Conservation (phyloP, 495 filamentous ascomycete genomes). For the Aspergillus carlsbadensis region DNA sequence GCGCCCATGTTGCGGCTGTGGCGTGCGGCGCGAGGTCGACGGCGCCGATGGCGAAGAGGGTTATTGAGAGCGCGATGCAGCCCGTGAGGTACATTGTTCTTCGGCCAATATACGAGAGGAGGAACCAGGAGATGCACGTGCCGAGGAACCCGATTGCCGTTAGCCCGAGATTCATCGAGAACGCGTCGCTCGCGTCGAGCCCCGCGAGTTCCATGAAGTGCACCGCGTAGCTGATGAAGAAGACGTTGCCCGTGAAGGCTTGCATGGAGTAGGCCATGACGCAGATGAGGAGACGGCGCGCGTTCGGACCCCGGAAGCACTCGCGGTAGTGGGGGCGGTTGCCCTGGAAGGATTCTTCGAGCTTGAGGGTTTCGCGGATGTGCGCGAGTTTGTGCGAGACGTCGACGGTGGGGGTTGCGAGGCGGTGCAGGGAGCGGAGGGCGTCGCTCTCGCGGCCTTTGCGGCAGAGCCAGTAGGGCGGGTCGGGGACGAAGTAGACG, state of each 20-base stretch:
- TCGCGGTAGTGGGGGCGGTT: conserved; percentile 37
- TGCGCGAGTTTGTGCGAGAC: conserved; percentile 27
- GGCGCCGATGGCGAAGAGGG: conserved; percentile 59
- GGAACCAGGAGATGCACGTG: conserved; percentile 62
- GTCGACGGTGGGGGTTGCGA: conserved; percentile 25
- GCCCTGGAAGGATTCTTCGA: conserved; percentile 45
- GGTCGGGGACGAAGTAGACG: conserved; percentile 47
- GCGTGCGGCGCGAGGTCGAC: conserved; percentile 51
- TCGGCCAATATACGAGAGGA: conserved; percentile 59
- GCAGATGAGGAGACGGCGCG: conserved; percentile 45
- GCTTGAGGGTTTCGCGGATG: conserved; percentile 32
- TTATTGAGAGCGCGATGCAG: conserved; percentile 42
- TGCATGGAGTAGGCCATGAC: conserved; percentile 52
- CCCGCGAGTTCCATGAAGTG: conserved; percentile 61
- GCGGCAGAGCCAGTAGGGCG: conserved; percentile 49
- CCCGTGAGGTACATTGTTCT: conserved; percentile 55
- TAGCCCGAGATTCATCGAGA: conserved; percentile 64
- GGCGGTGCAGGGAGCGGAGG: conserved; percentile 30
- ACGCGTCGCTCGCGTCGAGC: conserved; percentile 53
- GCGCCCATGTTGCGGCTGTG: conserved; percentile 42
- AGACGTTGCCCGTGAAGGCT: conserved; percentile 32
- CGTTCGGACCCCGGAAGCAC: conserved; percentile 45
- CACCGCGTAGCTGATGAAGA: conserved; percentile 36
- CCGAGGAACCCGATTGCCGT: conserved; percentile 66
- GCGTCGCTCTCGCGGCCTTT: conserved; percentile 43